A percentile compares a stretch with the other conserved stretches of the same genome.
Conservation (phyloP, 148 eudicot genomes). For the Limonium bicolor region DNA sequence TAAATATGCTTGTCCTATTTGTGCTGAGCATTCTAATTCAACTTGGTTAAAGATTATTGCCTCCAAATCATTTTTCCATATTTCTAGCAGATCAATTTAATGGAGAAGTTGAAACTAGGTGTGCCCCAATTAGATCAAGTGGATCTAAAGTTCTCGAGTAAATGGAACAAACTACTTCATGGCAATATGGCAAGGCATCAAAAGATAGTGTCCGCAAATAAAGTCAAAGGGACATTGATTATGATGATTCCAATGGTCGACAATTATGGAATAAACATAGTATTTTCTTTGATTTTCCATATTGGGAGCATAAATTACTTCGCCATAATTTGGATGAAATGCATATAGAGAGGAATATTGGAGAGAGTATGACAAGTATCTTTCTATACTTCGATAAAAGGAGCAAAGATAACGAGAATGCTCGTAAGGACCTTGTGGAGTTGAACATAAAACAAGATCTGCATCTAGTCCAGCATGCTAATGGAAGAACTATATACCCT, state of each 20-base stretch:
- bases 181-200: neutral
- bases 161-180: neutral
- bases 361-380: neutral
- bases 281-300: neutral
- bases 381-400: neutral
- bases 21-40: neutral
- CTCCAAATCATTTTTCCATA: neutral
- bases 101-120: neutral
- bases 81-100: neutral
- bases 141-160: neutral
- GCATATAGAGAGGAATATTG: constrained; percentile 1
- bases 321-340: neutral
- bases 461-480: neutral
- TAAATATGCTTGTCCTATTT: neutral
- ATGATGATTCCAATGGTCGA: no score
- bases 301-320: neutral
- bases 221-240: neutral
- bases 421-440: neutral
- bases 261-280: neutral
- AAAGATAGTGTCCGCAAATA: neutral
- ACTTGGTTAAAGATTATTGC: neutral
- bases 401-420: constrained; percentile 2
- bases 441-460: neutral
- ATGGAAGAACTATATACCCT: neutral
- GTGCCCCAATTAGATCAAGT: neutral